Conservation (phyloP, 495 filamentous ascomycete species). For the Tuber brumale region DNA sequence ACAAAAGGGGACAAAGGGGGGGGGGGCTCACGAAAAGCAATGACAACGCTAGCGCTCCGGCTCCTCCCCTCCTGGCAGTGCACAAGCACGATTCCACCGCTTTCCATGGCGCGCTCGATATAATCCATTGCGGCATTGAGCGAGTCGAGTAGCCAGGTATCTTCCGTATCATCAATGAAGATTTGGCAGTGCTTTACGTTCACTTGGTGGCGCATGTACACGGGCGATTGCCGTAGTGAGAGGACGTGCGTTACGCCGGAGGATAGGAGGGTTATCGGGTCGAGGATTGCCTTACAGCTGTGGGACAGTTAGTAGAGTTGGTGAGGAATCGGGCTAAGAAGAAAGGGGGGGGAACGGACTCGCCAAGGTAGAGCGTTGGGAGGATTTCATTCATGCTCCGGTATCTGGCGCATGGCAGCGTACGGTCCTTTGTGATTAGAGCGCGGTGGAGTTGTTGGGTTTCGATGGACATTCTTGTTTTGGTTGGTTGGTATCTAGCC, state of each 20-base stretch:
- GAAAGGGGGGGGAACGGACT: conserved; percentile 9
- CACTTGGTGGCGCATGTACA: conserved; percentile 30
- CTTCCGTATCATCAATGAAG: conserved; percentile 32
- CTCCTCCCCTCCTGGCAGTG: conserved; percentile 34
- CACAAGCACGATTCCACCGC: conserved; percentile 26
- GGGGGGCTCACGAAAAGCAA: conserved; percentile 28
- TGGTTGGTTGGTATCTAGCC: conserved; percentile 1
- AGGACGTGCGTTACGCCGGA: conserved; percentile 32
- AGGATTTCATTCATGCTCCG: conserved; percentile 35
- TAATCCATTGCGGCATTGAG: conserved; percentile 31
- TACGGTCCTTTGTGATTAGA: conserved; percentile 32
- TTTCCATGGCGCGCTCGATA: conserved; percentile 27
- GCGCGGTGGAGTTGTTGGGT: conserved; percentile 34
- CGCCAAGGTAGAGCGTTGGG: conserved; percentile 33
- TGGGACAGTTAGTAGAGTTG: conserved; percentile 9
- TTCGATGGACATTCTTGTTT: conserved; percentile 30
- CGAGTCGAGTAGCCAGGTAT: conserved; percentile 31
- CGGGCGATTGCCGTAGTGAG: conserved; percentile 29
- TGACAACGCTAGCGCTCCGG: conserved; percentile 32
- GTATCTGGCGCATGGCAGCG: conserved; percentile 35
- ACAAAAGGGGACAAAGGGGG: background rate
- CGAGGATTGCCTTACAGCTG: conserved; percentile 34
- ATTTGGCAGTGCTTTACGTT: conserved; percentile 35
- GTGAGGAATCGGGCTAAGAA: background rate
- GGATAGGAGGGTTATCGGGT: conserved; percentile 31